Percentiles rank a stretch among this genome's conserved stretches.
Conservation (phyloP, 2,329 filamentous ascomycete genomes). For the Pochonia chlamydosporia region DNA sequence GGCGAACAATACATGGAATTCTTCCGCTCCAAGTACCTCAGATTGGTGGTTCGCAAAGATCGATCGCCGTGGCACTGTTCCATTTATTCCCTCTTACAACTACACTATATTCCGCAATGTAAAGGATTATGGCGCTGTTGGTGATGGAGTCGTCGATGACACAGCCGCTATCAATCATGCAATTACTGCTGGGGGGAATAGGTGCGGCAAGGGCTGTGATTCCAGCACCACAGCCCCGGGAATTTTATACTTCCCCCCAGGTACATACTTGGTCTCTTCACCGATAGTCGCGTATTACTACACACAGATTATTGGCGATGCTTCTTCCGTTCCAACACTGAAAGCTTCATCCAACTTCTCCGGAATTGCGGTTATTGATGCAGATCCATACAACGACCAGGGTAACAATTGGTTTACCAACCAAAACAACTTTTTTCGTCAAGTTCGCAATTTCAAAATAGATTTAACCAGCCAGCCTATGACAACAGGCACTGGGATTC, state of each 20-base stretch:
- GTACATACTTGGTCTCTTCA: conserved; percentile 77
- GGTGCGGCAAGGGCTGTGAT: conserved; percentile 77
- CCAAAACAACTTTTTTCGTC: conserved; percentile 79
- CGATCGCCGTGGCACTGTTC: conserved; percentile 59
- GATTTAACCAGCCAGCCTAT: conserved; percentile 63
- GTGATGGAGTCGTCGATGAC: conserved; percentile 68
- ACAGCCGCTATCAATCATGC: conserved; percentile 83
- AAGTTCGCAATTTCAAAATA: conserved; percentile 76
- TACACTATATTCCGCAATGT: conserved; percentile 77
- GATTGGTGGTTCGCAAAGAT: conserved; percentile 69
- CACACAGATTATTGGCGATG: conserved; percentile 86
- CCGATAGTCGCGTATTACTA: conserved; percentile 87
- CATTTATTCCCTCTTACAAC: conserved; percentile 44
- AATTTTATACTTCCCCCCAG: conserved; percentile 85
- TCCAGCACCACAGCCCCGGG: conserved; percentile 77
- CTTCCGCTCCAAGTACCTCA: conserved; percentile 25
- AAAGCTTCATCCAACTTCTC: conserved; percentile 66
- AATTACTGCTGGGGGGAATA: conserved; percentile 72
- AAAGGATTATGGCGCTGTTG: conserved; percentile 66
- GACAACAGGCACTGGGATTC: conserved; percentile 62
- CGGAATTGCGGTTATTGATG: conserved; percentile 85
- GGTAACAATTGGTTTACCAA: conserved; percentile 74
- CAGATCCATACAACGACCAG: conserved; percentile 70
- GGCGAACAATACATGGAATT: no score
- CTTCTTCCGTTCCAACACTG: conserved; percentile 63